Evolutionary conservation across 495 filamentous ascomycete genomes (phyloP).

Genomic region (Terfezia boudieri): DNA sequence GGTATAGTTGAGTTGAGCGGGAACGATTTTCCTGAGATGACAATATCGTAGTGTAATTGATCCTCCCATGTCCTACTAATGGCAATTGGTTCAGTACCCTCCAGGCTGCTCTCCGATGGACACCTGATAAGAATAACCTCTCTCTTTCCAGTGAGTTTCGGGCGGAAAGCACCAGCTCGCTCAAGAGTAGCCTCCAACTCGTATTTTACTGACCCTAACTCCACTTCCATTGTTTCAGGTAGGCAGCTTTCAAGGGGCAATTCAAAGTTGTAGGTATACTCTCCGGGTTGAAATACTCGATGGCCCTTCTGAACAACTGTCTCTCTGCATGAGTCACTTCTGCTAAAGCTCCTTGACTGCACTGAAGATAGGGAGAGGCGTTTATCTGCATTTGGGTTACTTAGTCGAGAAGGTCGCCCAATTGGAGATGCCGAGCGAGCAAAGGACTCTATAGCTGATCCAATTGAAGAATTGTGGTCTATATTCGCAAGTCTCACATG

Average conservation of each 20-base stretch:
- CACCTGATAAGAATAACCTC: constrained; percentile 75
- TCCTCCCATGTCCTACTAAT: constrained; percentile 97
- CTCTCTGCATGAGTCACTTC: constrained; percentile 37
- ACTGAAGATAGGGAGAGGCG: constrained; percentile 56
- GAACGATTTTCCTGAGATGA: constrained; percentile 97
- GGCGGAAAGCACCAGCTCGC: constrained; percentile 75
- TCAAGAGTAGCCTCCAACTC: constrained; percentile 75
- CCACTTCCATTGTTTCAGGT: constrained; percentile 78
- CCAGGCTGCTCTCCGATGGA: constrained; percentile 75
- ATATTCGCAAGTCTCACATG: constrained; percentile 27
- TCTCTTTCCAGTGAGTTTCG: constrained; percentile 63
- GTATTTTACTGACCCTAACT: constrained; percentile 72
- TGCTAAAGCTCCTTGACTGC: constrained; percentile 70
- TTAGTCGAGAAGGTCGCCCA: constrained; percentile 7
- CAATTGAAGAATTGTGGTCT: constrained; percentile 5
- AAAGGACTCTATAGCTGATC: constrained; percentile 21
- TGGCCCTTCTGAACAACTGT: constrained; percentile 70
- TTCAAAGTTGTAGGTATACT: constrained; percentile 89
- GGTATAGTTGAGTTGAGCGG: constrained; percentile 80
- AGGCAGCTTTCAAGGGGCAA: constrained; percentile 79
- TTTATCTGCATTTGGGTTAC: constrained; percentile 6
- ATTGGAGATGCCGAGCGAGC: constrained; percentile 14
- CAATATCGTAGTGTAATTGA: constrained; percentile 93
- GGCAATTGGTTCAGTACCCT: constrained; percentile 87
- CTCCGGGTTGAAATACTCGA: constrained; percentile 69